phyloP scores from a whole-genome alignment of 495 filamentous ascomycete genomes.

The Penicillium robsamsonii region DNA sequence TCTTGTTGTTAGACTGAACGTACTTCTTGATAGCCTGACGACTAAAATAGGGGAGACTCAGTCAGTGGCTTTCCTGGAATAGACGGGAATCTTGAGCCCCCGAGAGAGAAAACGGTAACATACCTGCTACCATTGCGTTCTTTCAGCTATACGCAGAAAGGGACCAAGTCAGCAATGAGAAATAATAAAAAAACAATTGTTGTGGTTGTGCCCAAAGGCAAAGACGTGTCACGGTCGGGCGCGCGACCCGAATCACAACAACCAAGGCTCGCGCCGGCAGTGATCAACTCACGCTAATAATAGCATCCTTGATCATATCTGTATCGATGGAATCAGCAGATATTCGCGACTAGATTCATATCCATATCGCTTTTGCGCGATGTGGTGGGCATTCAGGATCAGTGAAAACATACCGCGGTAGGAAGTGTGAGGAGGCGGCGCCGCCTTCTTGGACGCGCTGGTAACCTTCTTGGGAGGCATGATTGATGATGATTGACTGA shows the following conservation, averaged over 20 bases:
- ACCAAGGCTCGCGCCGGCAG: conserved; percentile 25
- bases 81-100: conserved; percentile 6
- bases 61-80: conserved; percentile 13
- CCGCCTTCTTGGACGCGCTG: conserved; percentile 51
- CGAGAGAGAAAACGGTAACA: conserved; percentile 30
- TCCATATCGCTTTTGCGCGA: conserved; percentile 39
- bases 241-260: conserved; percentile 39
- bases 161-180: conserved; percentile 33
- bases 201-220: conserved; percentile 28
- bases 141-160: conserved; percentile 52
- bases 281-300: conserved; percentile 61
- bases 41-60: conserved; percentile 47
- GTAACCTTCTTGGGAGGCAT: conserved; percentile 57
- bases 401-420: conserved; percentile 59
- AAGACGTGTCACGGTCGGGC: conserved; percentile 48
- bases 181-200: conserved; percentile 16
- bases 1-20: conserved; percentile 91
- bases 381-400: conserved; percentile 41
- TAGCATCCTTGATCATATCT: conserved; percentile 70
- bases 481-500: conserved; percentile 21
- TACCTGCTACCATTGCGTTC: conserved; percentile 66
- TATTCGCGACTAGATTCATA: conserved; percentile 42
- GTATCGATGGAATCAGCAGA: conserved; percentile 50
- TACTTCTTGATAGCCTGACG: conserved; percentile 98
- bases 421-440: conserved; percentile 51